A percentile compares a stretch with the other conserved stretches of the same genome.
These are phyloP conservation scores for Aspergillus carlsbadensis DNA, from an alignment of 495 filamentous ascomycete species.

Conservation along the genomic window DNA sequence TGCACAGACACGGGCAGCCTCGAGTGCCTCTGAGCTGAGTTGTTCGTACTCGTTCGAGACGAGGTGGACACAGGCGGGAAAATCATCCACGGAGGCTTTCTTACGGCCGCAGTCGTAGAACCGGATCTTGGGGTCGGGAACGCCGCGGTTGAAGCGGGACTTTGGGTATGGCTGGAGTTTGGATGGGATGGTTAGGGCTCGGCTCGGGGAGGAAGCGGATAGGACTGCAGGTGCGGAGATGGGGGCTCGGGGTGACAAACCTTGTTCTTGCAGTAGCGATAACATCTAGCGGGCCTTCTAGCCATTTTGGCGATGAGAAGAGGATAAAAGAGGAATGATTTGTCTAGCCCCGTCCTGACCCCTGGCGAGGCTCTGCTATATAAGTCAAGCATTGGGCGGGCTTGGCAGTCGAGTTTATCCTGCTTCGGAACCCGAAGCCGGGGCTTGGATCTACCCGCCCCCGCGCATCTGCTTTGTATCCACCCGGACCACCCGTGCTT, in stretches of 20 bases:
- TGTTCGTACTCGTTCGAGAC: slow-evolving; percentile 99
- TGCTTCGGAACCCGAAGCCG: too few species aligned
- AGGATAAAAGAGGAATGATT: too few species aligned
- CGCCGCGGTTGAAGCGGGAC: slow-evolving; percentile 99
- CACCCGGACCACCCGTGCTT: too few species aligned
- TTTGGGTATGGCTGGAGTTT: slow-evolving; percentile 85
- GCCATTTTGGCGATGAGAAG: slow-evolving; percentile 69
- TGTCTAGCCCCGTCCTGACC: too few species aligned
- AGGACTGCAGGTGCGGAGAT: neutral
- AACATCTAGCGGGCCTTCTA: slow-evolving; percentile 95
- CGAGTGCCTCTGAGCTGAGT: slow-evolving; percentile 95
- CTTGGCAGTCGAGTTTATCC: too few species aligned
- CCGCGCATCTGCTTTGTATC: too few species aligned
- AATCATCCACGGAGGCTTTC: slow-evolving; percentile 96
- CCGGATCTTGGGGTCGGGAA: slow-evolving; percentile 97
- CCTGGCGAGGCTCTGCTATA: too few species aligned
- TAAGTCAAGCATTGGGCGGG: too few species aligned
- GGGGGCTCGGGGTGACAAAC: slow-evolving; percentile 52
- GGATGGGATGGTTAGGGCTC: slow-evolving; percentile 28
- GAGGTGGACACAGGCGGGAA: slow-evolving; percentile 94
- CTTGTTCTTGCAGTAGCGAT: slow-evolving; percentile 99
- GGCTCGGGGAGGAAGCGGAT: neutral
- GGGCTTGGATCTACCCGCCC: too few species aligned
- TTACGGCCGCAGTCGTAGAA: slow-evolving; percentile 99
- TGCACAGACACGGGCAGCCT: slow-evolving; percentile 98